Conservation (phyloP, 192 early-diverging fungal species). For the Umbelopsis sp. region DNA sequence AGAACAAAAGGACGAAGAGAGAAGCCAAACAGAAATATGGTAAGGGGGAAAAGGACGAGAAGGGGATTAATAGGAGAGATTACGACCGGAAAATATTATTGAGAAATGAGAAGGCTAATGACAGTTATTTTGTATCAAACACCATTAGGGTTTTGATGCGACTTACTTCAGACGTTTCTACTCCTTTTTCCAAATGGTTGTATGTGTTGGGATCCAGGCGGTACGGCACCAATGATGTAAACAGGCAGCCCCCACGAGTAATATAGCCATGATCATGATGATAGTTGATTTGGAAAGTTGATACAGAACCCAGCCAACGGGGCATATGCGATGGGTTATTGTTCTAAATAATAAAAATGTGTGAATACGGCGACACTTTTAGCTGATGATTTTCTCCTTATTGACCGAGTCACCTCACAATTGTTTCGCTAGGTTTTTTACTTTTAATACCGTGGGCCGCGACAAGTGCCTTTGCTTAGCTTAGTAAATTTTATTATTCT, state of each 20-base stretch:
- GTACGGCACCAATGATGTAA: background rate
- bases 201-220: background rate
- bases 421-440: conserved; percentile 1
- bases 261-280: background rate
- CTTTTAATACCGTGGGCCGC: too few species aligned
- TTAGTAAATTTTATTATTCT: background rate
- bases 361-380: background rate
- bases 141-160: conserved; percentile 3
- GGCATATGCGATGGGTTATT: background rate
- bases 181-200: background rate
- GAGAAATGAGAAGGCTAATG: too few species aligned
- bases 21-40: conserved; percentile 74
- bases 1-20: conserved; percentile 61
- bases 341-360: conserved; percentile 1
- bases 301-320: conserved; percentile 3
- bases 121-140: too few species aligned
- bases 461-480: background rate
- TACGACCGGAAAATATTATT: too few species aligned
- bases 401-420: background rate
- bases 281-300: conserved; percentile 17
- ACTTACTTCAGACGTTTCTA: background rate
- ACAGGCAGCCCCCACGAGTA: background rate
- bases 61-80: too few species aligned
- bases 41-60: conserved; percentile 1
- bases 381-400: background rate